A percentile compares a stretch with the other conserved stretches of the same genome.
Evolutionary conservation across 306 rosid species (phyloP).

Genomic region (Phaseolus lunatus): DNA sequence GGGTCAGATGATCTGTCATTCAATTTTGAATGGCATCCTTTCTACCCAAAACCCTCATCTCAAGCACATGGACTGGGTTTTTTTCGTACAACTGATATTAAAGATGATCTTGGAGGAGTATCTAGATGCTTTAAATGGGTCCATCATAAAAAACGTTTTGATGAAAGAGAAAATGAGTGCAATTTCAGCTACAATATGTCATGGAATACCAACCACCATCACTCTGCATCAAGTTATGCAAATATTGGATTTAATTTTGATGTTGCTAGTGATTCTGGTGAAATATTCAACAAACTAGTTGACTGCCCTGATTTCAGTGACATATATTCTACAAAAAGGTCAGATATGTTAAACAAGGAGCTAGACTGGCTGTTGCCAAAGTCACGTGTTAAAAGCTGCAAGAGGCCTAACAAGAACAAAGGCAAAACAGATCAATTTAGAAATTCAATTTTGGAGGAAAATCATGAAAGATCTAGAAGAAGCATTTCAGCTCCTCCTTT

Average conservation of each 20-base stretch:
- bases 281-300: slow-evolving; percentile 42
- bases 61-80: slow-evolving; percentile 49
- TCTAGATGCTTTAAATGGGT: slow-evolving; percentile 51
- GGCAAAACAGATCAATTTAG: slow-evolving; percentile 43
- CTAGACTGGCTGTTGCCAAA: slow-evolving; percentile 48
- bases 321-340: slow-evolving; percentile 43
- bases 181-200: slow-evolving; percentile 45
- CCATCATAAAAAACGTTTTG: slow-evolving; percentile 34
- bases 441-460: slow-evolving; percentile 46
- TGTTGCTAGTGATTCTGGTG: slow-evolving; percentile 47
- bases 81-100: slow-evolving; percentile 47
- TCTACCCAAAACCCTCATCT: slow-evolving; percentile 45
- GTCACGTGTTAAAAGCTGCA: slow-evolving; percentile 46
- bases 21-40: slow-evolving; percentile 50
- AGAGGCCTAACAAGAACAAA: slow-evolving; percentile 38
- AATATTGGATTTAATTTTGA: slow-evolving; percentile 47
- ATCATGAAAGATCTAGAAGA: slow-evolving; percentile 61
- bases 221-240: slow-evolving; percentile 49
- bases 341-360: slow-evolving; percentile 50
- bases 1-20: slow-evolving; percentile 50
- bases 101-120: slow-evolving; percentile 44
- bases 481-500: slow-evolving; percentile 90
- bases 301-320: slow-evolving; percentile 40
- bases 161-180: slow-evolving; percentile 50
- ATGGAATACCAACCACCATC: slow-evolving; percentile 46